These are phyloP conservation scores for Naegleria lovaniensis DNA, from an alignment of 208 protist species.

Conservation along the genomic window DNA sequence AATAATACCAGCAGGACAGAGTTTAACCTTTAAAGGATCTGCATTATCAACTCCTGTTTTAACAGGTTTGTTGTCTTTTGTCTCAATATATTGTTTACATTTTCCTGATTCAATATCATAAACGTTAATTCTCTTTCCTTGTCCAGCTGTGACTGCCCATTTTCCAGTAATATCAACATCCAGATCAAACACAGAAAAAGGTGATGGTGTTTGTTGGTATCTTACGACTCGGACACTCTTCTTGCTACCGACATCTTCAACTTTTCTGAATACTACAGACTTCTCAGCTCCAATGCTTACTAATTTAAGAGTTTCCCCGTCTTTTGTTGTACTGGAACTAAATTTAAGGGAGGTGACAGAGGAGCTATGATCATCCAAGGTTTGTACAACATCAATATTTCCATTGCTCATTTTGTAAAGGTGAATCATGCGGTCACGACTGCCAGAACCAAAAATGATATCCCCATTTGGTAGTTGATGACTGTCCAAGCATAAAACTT, in stretches of 20 bases:
- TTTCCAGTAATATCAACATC: constrained; percentile 29
- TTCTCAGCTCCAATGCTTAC: constrained; percentile 37
- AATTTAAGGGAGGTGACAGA: constrained; percentile 38
- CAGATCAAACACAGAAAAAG: constrained; percentile 37
- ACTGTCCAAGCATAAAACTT: constrained; percentile 33
- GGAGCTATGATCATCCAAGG: constrained; percentile 32
- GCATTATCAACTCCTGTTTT: constrained; percentile 13
- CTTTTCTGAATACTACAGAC: constrained; percentile 24
- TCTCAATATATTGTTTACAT: neutral
- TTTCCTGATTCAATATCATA: constrained; percentile 28
- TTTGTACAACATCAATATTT: constrained; percentile 1
- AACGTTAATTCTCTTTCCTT: constrained; percentile 38
- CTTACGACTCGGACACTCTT: neutral
- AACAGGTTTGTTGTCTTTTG: neutral
- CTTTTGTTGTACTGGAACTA: neutral
- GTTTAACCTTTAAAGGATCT: constrained; percentile 26
- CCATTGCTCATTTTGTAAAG: constrained; percentile 19
- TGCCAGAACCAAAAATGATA: constrained; percentile 19
- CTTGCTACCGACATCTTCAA: neutral
- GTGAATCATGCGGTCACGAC: constrained; percentile 34
- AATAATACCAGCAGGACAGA: constrained; percentile 34
- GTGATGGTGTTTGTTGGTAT: neutral
- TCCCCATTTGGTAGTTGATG: neutral
- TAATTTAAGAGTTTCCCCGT: neutral
- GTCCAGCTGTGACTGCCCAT: constrained; percentile 38